A percentile compares a stretch with the other conserved stretches of the same genome.
Conservation (phyloP, 768 basidiomycete species). For the Termitomyces sp. region DNA sequence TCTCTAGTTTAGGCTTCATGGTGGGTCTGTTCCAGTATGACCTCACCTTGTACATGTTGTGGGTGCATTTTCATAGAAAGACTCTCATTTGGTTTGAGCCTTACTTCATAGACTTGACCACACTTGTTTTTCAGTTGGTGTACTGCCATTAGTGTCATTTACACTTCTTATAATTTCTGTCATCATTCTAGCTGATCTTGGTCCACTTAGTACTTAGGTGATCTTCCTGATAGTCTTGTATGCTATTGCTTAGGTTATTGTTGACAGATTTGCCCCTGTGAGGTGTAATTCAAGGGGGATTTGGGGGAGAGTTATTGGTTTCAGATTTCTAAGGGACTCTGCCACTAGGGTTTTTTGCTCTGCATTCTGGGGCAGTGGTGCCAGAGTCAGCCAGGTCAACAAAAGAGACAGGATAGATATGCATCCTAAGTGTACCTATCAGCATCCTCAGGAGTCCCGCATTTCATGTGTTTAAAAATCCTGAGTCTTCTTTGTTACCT, state of each 20-base stretch:
- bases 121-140: not conserved
- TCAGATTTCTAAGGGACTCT: too few relatives aligned
- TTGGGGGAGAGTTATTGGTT: too few relatives aligned
- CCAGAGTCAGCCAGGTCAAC: too few relatives aligned
- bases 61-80: not conserved
- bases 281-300: not conserved
- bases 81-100: not conserved
- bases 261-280: not conserved
- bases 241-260: not conserved
- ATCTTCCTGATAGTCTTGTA: not conserved
- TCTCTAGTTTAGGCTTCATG: not conserved
- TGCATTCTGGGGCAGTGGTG: too few relatives aligned
- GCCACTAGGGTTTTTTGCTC: too few relatives aligned
- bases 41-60: not conserved
- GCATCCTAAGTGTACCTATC: too few relatives aligned
- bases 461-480: too few relatives aligned
- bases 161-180: too few relatives aligned
- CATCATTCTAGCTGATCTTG: not conserved
- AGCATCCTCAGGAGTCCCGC: too few relatives aligned
- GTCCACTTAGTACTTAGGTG: rapidly evolving
- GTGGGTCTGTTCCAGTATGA: not conserved
- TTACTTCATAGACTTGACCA: not conserved
- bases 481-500: too few relatives aligned
- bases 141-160: too few relatives aligned
- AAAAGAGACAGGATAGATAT: too few relatives aligned